These are phyloP conservation scores for Colletotrichum lentis DNA, from an alignment of 2,329 filamentous ascomycete genomes.

Conservation along the genomic window DNA sequence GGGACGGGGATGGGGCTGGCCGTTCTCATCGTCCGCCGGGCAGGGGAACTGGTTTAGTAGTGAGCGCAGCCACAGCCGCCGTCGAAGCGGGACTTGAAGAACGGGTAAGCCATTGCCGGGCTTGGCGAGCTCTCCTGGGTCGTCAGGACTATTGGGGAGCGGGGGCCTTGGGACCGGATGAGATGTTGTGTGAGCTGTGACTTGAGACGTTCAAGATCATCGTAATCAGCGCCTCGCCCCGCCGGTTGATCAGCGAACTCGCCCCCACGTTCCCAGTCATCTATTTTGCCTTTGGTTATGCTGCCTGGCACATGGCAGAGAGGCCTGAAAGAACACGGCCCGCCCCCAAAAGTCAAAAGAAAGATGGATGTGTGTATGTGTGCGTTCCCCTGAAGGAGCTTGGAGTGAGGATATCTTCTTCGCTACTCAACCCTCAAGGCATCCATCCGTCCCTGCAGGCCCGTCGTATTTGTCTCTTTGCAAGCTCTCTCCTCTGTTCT, in stretches of 20 bases:
- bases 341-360: not conserved
- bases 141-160: too few relatives aligned
- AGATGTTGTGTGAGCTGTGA: too few relatives aligned
- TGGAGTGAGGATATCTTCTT: not conserved
- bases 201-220: conserved; percentile 14
- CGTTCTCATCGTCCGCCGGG: not conserved
- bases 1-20: conserved; percentile 14
- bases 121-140: conserved; percentile 1
- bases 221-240: conserved; percentile 23
- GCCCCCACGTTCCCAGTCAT: not conserved
- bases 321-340: not conserved
- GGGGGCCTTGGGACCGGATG: too few relatives aligned
- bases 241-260: conserved; percentile 19
- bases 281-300: not conserved
- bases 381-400: too few relatives aligned
- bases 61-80: conserved; percentile 25
- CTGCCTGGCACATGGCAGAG: not conserved
- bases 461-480: not conserved
- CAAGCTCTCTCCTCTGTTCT: not conserved
- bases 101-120: not conserved
- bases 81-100: not conserved
- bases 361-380: too few relatives aligned
- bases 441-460: not conserved
- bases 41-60: not conserved
- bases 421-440: not conserved